Base-by-base conservation (phyloP, 257 asterid genomes). In the Fraxinus pennsylvanica region DNA sequence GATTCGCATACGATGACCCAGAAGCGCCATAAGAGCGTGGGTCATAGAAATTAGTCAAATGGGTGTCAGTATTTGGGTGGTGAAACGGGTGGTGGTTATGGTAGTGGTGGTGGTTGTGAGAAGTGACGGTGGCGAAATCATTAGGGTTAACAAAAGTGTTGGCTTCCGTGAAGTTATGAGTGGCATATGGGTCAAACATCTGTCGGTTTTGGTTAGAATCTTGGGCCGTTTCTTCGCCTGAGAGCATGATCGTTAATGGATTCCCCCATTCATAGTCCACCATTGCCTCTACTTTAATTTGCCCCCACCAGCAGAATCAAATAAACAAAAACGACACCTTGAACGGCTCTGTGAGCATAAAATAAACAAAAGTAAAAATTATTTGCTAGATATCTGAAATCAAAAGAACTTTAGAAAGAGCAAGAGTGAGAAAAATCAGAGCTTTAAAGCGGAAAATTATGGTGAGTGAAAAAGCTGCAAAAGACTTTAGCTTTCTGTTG, bases 261-360 rank as follows among this genome's bases (percentile, higher is more conserved):
- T 86, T 92, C 5, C 90, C 94, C 99, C 99, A 93, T 80, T 90
- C 98, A 41, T 93, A 95, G 68, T 92, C 93, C 99, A 95, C 79
- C 99, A 95, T 94, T 72, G 71, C 74, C 25, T 9, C 67, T 27
- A 4, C 17, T 19, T 35, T 38, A 32, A 70, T 76, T 41, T 59
- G 13, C 22, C 52, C 43, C 43, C 71, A 35, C 19, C 8, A 22
- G 36, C 69, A 75, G n/a, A 9, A 29, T 78, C 75, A 57, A 39
- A 36, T 4, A 4, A 50, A 69, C 30, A 38, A 10, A 2, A 68
- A 75, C 32, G 57, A 63, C 57, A 38, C 43, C 43, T 77, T 17
- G 74, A 73, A 63, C 35, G 69, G 6, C 15, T 82, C 80, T 82
- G 74, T 13, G 54, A 1, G 69, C 35, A 63, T 10, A 27, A 74